Evolutionary conservation across 129 eudicot genomes (phyloP), one percentile per base, ranked within the genome.

Genomic region (Pseudognaphalium luteoalbum): DNA sequence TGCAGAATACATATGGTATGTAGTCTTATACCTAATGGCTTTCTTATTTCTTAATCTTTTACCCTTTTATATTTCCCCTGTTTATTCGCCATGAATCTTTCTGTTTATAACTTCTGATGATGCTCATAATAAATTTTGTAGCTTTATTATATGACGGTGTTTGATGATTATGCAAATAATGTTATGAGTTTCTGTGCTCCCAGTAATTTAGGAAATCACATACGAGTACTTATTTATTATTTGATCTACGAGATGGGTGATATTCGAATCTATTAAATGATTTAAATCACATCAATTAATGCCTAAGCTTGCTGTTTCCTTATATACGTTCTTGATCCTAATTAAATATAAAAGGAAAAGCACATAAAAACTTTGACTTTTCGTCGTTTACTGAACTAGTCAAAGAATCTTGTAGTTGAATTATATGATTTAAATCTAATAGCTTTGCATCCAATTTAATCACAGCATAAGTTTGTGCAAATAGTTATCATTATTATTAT

Each of bases 1-100:
- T 35, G 97, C 97, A 21, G 97, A 91, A 70, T 91, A 91, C 76
- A 81, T 91, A 70, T 91, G 97, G 97, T 91, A 39, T 50, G 85
- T 63, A 34, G 28, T 33, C 12, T 3, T 20, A 9, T 41, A 11
- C 7, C 41, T 70, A 80, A 10, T 41, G 2, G 47, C 32, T 68
- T 58, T 70, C 64, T 10, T 32, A 19, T 70, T 66, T 61, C 39
- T 37, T 56, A 7, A n/a, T 19, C n/a, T 50, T 64, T 75, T 60
- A 41, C 41, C 16, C 19, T 32, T 32, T 11, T 11, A 56, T 56
- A 15, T 29, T 25, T 22, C 5, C 35, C 32, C 66, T 60, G 66
- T 25, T 9, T 60, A n/a, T 60, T 47, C 54, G 16, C n/a, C 21
- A 20, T 25, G 6, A 10, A 3, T 22, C 32, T 0, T 9, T 60